These are phyloP conservation scores for Raffaelea albimanens DNA, from an alignment of 2,329 filamentous ascomycete genomes.

Conservation along the genomic window DNA sequence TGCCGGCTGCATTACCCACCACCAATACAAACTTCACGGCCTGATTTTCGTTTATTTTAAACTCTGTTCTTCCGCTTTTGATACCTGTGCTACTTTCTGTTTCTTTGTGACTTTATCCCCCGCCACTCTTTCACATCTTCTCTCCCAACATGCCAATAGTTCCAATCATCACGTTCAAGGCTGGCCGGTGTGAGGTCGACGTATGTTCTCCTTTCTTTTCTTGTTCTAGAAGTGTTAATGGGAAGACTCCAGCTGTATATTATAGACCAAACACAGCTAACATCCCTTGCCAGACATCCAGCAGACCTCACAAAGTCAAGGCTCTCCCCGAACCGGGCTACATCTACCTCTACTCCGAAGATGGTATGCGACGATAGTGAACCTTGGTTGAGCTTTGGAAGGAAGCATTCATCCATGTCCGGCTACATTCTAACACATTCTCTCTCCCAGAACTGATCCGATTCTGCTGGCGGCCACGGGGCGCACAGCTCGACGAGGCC, in stretches of 20 bases:
- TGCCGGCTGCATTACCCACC: no score
- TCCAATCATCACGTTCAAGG: slow-evolving; percentile 93
- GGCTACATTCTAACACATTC: no score
- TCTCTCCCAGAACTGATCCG: slow-evolving; percentile 70
- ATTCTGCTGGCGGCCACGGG: slow-evolving; percentile 92
- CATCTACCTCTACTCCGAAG: slow-evolving; percentile 85
- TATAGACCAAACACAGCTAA: neutral
- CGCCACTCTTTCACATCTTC: neutral
- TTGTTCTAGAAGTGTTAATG: no score
- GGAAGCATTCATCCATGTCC: no score
- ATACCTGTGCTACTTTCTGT: neutral
- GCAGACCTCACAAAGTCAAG: slow-evolving; percentile 57
- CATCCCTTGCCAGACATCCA: slow-evolving; percentile 3
- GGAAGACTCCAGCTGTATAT: no score
- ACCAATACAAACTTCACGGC: no score
- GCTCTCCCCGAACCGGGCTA: slow-evolving; percentile 69
- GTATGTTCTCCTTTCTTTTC: slow-evolving; percentile 40
- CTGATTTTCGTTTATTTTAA: no score
- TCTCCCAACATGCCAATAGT: slow-evolving; percentile 59
- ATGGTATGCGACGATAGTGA: slow-evolving; percentile 49
- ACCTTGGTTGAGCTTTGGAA: no score
- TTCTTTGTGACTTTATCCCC: neutral
- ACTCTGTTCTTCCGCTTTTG: no score
- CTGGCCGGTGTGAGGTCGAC: slow-evolving; percentile 76
- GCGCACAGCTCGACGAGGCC: slow-evolving; percentile 59